These are phyloP conservation scores for Ambrosia trifida DNA, from an alignment of 129 eudicot species.

Conservation along the genomic window DNA sequence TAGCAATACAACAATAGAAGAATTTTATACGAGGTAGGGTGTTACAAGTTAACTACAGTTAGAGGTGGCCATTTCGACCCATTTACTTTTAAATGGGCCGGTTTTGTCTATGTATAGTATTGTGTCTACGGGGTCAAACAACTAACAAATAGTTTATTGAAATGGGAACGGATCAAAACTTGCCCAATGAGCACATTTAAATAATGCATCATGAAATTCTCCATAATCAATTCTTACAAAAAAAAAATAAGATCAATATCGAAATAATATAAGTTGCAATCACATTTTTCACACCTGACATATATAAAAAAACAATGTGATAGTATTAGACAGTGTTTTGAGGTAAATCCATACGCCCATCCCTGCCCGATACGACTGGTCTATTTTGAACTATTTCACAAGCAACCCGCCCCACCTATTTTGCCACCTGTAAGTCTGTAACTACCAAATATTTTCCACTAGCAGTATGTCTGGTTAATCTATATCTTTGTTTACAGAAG, in stretches of 20 bases:
- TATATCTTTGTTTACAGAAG: neutral
- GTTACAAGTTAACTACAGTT: neutral
- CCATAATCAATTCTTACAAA: neutral
- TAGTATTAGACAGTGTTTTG: too few species aligned
- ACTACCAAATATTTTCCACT: neutral
- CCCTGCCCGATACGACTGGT: neutral
- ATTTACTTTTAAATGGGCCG: neutral
- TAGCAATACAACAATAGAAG: slow-evolving; percentile 15
- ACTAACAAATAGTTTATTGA: neutral
- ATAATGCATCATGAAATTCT: neutral
- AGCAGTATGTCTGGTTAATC: slow-evolving; percentile 11
- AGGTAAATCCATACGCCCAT: neutral
- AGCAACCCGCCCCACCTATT: neutral
- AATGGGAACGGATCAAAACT: neutral
- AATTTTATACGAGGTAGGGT: neutral
- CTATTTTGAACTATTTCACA: too few species aligned
- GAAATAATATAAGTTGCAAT: neutral
- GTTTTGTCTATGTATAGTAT: neutral
- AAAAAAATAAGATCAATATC: neutral
- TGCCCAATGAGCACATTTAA: neutral
- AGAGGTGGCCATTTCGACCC: neutral
- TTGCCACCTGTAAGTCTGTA: slow-evolving; percentile 1
- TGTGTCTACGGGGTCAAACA: too few species aligned
- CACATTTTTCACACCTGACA: neutral
- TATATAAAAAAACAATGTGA: too few species aligned